Conservation (phyloP, 495 filamentous ascomycete genomes). For the Penicillium egyptiacum region DNA sequence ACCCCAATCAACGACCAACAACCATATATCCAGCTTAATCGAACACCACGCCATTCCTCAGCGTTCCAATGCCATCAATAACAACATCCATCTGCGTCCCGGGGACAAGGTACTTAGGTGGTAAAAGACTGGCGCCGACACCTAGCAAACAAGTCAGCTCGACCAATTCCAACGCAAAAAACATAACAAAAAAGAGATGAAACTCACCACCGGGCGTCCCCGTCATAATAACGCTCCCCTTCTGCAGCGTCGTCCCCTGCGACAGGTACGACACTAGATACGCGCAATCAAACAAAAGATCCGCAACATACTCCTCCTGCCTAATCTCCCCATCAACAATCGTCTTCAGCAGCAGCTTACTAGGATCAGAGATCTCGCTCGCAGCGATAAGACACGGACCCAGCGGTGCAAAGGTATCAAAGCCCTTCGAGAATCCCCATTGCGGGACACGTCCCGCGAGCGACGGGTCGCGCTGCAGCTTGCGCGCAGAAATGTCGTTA, state of each 20-base stretch:
- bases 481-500: conserved; percentile 52
- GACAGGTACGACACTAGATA: conserved; percentile 67
- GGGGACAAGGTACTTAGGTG: conserved; percentile 36
- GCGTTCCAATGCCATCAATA: conserved; percentile 37
- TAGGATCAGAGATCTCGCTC: conserved; percentile 49
- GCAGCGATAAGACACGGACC: conserved; percentile 53
- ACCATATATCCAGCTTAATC: conserved; percentile 1
- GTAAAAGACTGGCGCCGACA: conserved; percentile 34
- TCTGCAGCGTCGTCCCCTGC: conserved; percentile 67
- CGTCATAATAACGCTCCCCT: conserved; percentile 76
- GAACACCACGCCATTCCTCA: conserved; percentile 34
- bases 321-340: conserved; percentile 63
- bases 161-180: not conserved
- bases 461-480: conserved; percentile 45
- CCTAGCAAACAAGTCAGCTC: conserved; percentile 16
- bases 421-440: conserved; percentile 73
- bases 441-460: conserved; percentile 66
- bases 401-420: conserved; percentile 72
- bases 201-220: conserved; percentile 54
- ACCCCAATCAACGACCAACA: not conserved
- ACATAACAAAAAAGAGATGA: not conserved
- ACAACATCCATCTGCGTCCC: conserved; percentile 42
- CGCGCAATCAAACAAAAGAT: conserved; percentile 70
- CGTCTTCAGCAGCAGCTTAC: conserved; percentile 55
- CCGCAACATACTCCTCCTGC: conserved; percentile 63